These are phyloP conservation scores for Elasticomyces elasticus DNA, from an alignment of 495 filamentous ascomycete genomes.

Conservation along the genomic window DNA sequence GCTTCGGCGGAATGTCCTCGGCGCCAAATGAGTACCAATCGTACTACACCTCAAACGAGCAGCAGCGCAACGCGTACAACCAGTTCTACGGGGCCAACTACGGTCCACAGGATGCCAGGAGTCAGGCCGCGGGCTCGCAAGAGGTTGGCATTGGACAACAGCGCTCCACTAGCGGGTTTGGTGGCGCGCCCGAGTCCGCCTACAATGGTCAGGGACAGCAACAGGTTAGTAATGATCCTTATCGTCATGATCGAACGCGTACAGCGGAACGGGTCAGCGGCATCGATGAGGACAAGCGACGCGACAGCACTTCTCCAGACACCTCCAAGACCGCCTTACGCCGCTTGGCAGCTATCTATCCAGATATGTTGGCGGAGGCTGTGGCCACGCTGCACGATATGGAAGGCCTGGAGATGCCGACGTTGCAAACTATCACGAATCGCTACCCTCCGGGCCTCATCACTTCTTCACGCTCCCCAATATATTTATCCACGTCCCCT, in stretches of 20 bases:
- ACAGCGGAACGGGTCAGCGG: background rate
- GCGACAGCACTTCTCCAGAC: background rate
- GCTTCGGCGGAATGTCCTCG: conserved; percentile 55
- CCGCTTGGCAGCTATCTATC: background rate
- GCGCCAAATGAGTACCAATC: conserved; percentile 72
- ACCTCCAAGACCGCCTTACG: background rate
- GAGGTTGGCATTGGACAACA: conserved; percentile 62
- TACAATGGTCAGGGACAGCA: conserved; percentile 36
- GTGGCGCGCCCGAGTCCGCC: conserved; percentile 57
- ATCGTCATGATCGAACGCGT: background rate
- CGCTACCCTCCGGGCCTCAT: background rate
- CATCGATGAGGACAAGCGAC: background rate
- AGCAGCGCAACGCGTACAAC: conserved; percentile 61
- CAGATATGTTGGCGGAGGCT: background rate
- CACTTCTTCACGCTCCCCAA: background rate
- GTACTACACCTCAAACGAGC: conserved; percentile 78
- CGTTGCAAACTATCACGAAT: background rate
- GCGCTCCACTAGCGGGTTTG: conserved; percentile 64
- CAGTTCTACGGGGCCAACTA: conserved; percentile 69
- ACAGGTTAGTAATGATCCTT: conserved; percentile 27
- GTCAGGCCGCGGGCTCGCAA: conserved; percentile 37
- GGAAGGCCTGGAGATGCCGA: background rate
- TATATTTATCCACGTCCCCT: conserved; percentile 1
- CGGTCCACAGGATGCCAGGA: conserved; percentile 54
- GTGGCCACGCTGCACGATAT: background rate